Evolutionary conservation across 1,284 basidiomycete genomes (phyloP), one percentile per base, ranked within the genome.

Genomic region (Coniophora puteana): DNA sequence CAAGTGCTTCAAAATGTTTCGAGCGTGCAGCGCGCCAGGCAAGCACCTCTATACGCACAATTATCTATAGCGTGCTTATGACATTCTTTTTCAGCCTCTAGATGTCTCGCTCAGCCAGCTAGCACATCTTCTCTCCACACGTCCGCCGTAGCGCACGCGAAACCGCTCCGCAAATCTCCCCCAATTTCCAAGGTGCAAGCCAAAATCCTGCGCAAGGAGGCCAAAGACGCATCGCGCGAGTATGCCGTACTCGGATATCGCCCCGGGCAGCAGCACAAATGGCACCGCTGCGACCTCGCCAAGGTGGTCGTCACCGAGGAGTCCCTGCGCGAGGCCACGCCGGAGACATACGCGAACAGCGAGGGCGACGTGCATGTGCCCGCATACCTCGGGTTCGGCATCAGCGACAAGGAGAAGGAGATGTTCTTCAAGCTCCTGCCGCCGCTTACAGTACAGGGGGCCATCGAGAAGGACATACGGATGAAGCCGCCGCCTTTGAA

Each of bases 201-300:
- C 34, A 74, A 74, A 45, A 65, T 64, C 18, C 69, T 78, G 47
- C 68, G 70, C 16, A 58, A 59, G 30, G 59, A 62, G 32, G 52
- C 61, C 27, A 70, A 66, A 4, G 67, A 71, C 1, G 65, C 68
- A 5, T 64, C 61, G 34, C 69, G 69, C 21, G 81, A 89, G 11
- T 83, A 86, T 51, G 76, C 84, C 38, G 73, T 93, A 6, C 76
- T 91, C 2, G 90, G 90, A 4, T 77, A 75, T 17, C 71, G 77
- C 29, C 68, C 75, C 5, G 74, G 74, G 40, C 74, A 84, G 45
- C 76, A 81, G 41, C 55, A 64, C 44, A 80, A 78, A 57, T 91
- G 87, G 85, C 52, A 62, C 18, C 65, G 68, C 22, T 80, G 77
- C 55, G 73, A 81, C 62, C 76, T 90, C 37, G 76, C 78, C 20